These are phyloP conservation scores for Apiospora hydei DNA, from an alignment of 2,329 filamentous ascomycete genomes.

Conservation along the genomic window DNA sequence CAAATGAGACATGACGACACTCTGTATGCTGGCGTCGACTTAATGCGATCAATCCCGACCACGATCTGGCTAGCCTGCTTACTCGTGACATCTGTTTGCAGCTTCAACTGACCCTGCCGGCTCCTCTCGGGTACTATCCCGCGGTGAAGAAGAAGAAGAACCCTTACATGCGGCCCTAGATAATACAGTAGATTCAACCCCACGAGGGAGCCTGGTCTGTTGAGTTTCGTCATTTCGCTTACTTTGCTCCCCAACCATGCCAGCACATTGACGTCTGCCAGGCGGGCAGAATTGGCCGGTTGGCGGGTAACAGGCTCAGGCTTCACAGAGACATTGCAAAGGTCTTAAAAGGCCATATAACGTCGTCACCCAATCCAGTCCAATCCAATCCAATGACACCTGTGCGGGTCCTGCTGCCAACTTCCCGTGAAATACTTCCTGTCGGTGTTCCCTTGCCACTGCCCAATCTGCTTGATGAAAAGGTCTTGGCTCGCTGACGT, in stretches of 20 bases:
- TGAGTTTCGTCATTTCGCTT: slow-evolving; percentile 3
- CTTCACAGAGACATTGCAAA: background rate
- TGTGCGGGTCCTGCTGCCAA: background rate
- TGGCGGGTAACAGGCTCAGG: background rate
- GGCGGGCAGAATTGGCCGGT: background rate
- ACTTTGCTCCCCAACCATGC: background rate
- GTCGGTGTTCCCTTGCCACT: background rate
- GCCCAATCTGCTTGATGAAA: background rate
- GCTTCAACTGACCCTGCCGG: background rate
- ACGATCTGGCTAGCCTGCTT: background rate
- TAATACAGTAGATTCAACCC: no score
- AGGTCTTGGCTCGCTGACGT: slow-evolving; percentile 11
- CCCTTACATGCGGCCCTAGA: background rate
- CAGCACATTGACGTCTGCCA: background rate
- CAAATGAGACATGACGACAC: slow-evolving; percentile 20
- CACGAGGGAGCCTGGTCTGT: background rate
- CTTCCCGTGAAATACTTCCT: background rate
- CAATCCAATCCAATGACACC: background rate
- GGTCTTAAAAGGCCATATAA: slow-evolving; percentile 14
- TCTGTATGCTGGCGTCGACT: background rate
- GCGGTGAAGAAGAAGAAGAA: background rate
- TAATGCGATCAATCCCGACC: background rate
- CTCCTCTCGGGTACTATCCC: background rate
- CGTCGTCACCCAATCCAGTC: background rate
- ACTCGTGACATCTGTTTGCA: background rate